Percentiles rank a stretch among this genome's conserved stretches.
Evolutionary conservation across 163 green algal genomes (phyloP).

Genomic region (Chloroidium sp.): DNA sequence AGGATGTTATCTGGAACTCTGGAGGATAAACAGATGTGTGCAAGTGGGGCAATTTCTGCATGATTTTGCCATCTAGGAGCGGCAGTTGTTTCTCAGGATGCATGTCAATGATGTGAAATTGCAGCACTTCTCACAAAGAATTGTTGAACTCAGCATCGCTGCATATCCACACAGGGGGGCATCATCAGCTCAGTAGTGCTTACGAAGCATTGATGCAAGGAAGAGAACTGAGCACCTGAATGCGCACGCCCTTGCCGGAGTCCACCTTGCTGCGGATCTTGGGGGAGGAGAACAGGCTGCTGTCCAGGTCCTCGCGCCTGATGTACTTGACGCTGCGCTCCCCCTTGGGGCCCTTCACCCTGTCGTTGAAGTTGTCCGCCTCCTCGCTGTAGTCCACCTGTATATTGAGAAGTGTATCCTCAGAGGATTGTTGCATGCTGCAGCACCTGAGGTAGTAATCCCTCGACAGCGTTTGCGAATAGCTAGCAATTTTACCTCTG

Average conservation of each 20-base stretch:
- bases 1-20: too few species aligned
- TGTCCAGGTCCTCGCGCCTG: neutral
- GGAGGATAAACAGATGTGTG: too few species aligned
- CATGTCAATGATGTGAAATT: too few species aligned
- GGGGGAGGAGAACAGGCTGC: neutral
- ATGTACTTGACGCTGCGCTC: neutral
- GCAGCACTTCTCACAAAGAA: too few species aligned
- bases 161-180: too few species aligned
- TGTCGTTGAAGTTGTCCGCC: neutral
- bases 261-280: neutral
- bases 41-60: too few species aligned
- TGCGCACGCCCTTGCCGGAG: neutral
- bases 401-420: neutral
- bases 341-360: neutral
- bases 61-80: too few species aligned
- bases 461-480: neutral
- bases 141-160: too few species aligned
- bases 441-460: neutral
- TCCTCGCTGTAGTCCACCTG: neutral
- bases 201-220: too few species aligned
- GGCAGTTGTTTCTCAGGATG: too few species aligned
- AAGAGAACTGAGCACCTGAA: neutral
- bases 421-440: neutral
- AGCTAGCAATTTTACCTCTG: neutral
- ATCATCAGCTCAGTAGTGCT: too few species aligned